These are phyloP conservation scores for Candida dajiaensis DNA, from an alignment of 805 yeast genomes.

Conservation along the genomic window DNA sequence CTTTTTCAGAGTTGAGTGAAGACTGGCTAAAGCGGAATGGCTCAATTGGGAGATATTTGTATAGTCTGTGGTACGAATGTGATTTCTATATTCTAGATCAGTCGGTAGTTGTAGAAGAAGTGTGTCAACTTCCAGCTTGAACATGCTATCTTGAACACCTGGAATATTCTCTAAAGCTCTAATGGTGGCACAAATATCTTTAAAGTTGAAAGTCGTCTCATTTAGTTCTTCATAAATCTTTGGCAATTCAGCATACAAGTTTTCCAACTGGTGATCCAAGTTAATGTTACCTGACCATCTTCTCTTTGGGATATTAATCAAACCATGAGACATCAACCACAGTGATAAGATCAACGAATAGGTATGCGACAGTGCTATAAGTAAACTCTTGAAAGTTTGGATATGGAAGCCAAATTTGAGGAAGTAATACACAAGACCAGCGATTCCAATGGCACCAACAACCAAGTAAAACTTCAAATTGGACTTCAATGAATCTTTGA, in stretches of 20 bases:
- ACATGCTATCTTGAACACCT: slow-evolving; percentile 17
- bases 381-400: slow-evolving; percentile 53
- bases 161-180: slow-evolving; percentile 34
- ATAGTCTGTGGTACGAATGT: slow-evolving; percentile 20
- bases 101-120: slow-evolving; percentile 12
- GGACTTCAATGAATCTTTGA: slow-evolving; percentile 50
- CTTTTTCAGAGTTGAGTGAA: slow-evolving; percentile 46
- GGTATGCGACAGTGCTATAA: slow-evolving; percentile 72
- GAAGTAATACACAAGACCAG: slow-evolving; percentile 56
- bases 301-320: slow-evolving; percentile 58
- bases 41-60: slow-evolving; percentile 24
- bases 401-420: slow-evolving; percentile 49
- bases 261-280: slow-evolving; percentile 28
- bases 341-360: slow-evolving; percentile 69
- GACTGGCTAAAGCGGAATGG: slow-evolving; percentile 39
- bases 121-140: slow-evolving; percentile 10
- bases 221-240: slow-evolving; percentile 50
- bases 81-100: slow-evolving; percentile 18
- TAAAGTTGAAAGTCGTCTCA: slow-evolving; percentile 56
- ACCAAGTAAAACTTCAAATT: slow-evolving; percentile 57
- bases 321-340: slow-evolving; percentile 83
- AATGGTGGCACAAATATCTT: slow-evolving; percentile 58
- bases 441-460: slow-evolving; percentile 44
- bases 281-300: slow-evolving; percentile 30
- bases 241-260: slow-evolving; percentile 50